Percentiles rank a stretch among this genome's conserved stretches.
Evolutionary conservation across 169 alveolate species (phyloP).

Genomic region (Eimeria acervulina): DNA sequence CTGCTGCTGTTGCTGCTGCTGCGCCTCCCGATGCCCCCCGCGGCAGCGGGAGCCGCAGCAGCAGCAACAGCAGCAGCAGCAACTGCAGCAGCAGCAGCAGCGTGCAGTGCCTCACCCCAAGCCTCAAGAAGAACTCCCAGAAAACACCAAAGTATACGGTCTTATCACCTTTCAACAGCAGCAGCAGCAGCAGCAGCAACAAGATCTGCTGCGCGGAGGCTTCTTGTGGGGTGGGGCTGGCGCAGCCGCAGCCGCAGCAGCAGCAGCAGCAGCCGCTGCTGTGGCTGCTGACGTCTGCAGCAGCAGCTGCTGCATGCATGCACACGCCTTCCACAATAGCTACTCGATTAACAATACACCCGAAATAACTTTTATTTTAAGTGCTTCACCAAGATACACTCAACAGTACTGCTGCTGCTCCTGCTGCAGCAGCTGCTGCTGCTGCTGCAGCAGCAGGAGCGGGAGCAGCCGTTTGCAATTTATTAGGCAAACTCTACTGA

Average conservation of each 20-base stretch:
- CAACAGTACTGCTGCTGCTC: not conserved
- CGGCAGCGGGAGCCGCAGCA: too few species aligned
- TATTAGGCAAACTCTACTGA: not conserved
- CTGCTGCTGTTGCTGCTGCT: not conserved
- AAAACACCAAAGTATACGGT: not conserved
- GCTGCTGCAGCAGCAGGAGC: not conserved
- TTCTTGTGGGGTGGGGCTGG: constrained; percentile 59
- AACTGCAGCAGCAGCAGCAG: too few species aligned
- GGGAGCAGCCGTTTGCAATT: not conserved
- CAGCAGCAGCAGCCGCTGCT: constrained; percentile 1
- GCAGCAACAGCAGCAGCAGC: too few species aligned
- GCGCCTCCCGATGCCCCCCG: too few species aligned
- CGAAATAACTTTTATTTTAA: too few species aligned
- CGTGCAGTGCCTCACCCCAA: constrained; percentile 3
- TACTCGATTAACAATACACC: too few species aligned
- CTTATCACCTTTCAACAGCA: not conserved
- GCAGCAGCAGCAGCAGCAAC: constrained; percentile 44
- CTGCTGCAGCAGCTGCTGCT: not conserved
- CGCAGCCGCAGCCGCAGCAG: constrained; percentile 39
- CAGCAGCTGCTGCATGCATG: constrained; percentile 53
- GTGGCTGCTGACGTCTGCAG: not conserved
- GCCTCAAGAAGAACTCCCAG: constrained; percentile 25
- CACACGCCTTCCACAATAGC: too few species aligned
- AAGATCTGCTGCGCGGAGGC: not conserved
- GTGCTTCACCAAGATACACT: not conserved